Percentiles rank a stretch among this genome's conserved stretches.
Evolutionary conservation across 441 rosid genomes (phyloP).

Genomic region (Euphorbia schlechtendalii): DNA sequence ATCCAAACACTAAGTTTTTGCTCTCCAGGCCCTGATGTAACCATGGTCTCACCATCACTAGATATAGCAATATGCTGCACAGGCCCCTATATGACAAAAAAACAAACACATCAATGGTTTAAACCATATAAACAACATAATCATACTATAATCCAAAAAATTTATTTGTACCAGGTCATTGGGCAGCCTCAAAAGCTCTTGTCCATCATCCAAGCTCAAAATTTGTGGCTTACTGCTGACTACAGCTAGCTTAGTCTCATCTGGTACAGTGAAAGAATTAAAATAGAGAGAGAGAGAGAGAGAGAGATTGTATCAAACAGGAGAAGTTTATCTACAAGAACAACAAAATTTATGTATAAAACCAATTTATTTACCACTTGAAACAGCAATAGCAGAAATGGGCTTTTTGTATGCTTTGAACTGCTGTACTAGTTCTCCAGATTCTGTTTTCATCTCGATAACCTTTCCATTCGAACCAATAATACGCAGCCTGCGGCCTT

Average conservation of each 20-base stretch:
- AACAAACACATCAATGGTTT: neutral
- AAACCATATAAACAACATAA: conserved; percentile 6
- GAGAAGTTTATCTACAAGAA: neutral
- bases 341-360: too few species aligned
- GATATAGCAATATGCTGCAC: conserved; percentile 30
- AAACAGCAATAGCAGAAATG: conserved; percentile 32
- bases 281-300: neutral
- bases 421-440: conserved; percentile 30
- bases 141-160: conserved; percentile 1
- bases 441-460: conserved; percentile 30
- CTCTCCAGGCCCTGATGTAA: conserved; percentile 32
- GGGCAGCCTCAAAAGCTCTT: conserved; percentile 36
- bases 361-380: conserved; percentile 25
- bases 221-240: conserved; percentile 23
- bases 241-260: conserved; percentile 29
- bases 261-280: conserved; percentile 21
- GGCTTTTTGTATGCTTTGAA: conserved; percentile 33
- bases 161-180: conserved; percentile 26
- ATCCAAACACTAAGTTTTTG: conserved; percentile 35
- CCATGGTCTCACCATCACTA: conserved; percentile 31
- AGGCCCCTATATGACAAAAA: conserved; percentile 27
- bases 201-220: conserved; percentile 30
- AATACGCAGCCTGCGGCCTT: conserved; percentile 26
- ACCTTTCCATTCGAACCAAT: conserved; percentile 33
- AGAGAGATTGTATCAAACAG: neutral